Evolutionary conservation across 331 rosid genomes (phyloP), one percentile per base, ranked within the genome.

Genomic region (Stylosanthes scabra): DNA sequence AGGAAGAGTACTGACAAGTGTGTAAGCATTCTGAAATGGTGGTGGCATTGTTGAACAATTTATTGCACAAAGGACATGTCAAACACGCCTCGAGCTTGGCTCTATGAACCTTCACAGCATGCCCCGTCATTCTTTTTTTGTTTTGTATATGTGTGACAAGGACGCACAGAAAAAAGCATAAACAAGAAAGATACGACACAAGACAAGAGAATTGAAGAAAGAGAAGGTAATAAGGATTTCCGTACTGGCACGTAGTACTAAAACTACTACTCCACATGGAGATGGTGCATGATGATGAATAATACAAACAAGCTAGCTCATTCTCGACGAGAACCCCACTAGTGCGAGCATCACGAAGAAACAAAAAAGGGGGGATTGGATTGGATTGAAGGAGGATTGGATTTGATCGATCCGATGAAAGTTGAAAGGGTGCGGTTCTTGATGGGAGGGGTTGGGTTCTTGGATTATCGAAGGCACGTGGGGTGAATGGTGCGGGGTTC

Each of bases 11-110:
- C 93, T 78, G 44, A 91, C 97, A 91, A 14, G 86, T 71, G 72
- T 91, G 87, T 28, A 86, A 81, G 86, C 97, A 91, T 76, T 87
- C 97, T 2, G 78, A 42, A 2, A 88, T 77, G 2, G 90, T 83
- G 5, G 97, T 82, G 45, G 97, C 88, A 12, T 91, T 81, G 41
- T 3, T 56, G 78, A 75, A 77, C 14, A 63, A 66, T 3, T 50
- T 46, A 8, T 69, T 7, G 52, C 97, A 91, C 67, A 91, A 72
- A 55, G 34, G 76, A 64, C 95, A 91, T 7, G 86, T 76, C 66
- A 91, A 40, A 66, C 78, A 71, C 39, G 65, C 37, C 4, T 39
- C 49, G 37, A 90, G 39, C 72, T 81, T 65, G 0, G 68, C 46
- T 27, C 61, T 71, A 7, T 54, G 3, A 4, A 78, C 65, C 66